A percentile compares a stretch with the other conserved stretches of the same genome.
Conservation (phyloP, 495 filamentous ascomycete species). For the Neurospora sublineolata region DNA sequence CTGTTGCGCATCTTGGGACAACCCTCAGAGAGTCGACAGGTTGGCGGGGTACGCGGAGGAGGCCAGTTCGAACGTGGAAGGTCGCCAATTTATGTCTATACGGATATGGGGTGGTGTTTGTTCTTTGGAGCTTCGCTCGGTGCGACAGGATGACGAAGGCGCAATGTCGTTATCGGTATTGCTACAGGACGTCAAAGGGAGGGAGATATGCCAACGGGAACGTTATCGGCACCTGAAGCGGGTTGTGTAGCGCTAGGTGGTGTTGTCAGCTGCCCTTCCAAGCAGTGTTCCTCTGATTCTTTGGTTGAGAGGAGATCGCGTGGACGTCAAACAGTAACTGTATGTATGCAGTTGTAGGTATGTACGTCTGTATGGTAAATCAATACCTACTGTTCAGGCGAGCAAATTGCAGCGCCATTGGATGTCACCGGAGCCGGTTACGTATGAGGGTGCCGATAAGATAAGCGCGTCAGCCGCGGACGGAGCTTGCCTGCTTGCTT, state of each 20-base stretch:
- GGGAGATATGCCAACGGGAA: not conserved
- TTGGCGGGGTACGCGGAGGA: not conserved
- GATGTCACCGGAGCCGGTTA: not conserved
- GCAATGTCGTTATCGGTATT: not conserved
- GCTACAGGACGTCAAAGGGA: not conserved
- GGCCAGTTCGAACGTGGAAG: not conserved
- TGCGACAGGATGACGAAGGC: not conserved
- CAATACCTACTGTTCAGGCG: not conserved
- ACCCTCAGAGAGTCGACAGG: not conserved
- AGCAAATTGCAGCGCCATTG: not conserved
- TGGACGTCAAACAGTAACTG: not conserved
- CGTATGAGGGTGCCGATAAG: not conserved
- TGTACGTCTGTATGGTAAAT: not conserved
- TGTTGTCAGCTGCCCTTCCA: not conserved
- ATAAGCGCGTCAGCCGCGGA: not conserved
- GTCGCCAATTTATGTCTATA: not conserved
- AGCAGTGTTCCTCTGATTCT: not conserved
- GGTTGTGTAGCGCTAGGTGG: not conserved
- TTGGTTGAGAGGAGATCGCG: not conserved
- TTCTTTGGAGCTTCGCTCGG: not conserved
- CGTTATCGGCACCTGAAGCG: not conserved
- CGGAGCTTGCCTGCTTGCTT: not conserved
- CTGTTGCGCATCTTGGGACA: conserved; percentile 11
- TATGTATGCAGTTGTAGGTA: not conserved
- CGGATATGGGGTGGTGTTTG: not conserved